Evolutionary conservation across 768 basidiomycete genomes (phyloP), one percentile per base, ranked within the genome.

Genomic region (Ramaria sp.): DNA sequence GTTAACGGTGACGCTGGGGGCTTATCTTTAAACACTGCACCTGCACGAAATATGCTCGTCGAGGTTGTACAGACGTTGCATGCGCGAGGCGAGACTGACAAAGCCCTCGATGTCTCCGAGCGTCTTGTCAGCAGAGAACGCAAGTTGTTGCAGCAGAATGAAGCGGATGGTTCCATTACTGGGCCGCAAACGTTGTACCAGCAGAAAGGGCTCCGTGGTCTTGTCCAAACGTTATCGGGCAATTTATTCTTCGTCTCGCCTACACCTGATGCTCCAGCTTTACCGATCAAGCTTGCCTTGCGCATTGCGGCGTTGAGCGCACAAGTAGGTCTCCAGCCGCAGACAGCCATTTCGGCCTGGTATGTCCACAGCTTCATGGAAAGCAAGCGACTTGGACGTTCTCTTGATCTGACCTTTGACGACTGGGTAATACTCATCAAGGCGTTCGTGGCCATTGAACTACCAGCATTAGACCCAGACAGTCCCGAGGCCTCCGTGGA

Each of bases 291-390:
- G 24, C 51, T 50, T 50, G 67, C 71, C 1, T 58, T 74, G 31
- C 64, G 68, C 10, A 59, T 79, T 11, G 65, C 72, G 4, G 67
- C 72, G 2, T 52, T 76, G 6, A 69, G 70, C 7, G 63, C 62
- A 10, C 61, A 48, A n/a, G 63, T 74, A 24, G 69, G 70, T 24
- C 61, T 74, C 38, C 63, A 68, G 39, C 67, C 72, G 0, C 60
- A 68, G 4, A 63, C 67, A 0, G 66, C 66, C 39, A 69, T 76
- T 17, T 71, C 73, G 1, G 65, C 68, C 7, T 67, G 70, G 53
- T 69, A 75, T 59, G 65, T 84, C 31, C 69, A 78, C 37, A 64
- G 76, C 12, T 83, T 81, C 63, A 68, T 68, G 54, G 60, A 69
- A n/a, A 65, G 74, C 12, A 66, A 70, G 61, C 51, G 60, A 60